Conservation (phyloP, 2,329 filamentous ascomycete genomes). For the Berkeleyomyces basicola region DNA sequence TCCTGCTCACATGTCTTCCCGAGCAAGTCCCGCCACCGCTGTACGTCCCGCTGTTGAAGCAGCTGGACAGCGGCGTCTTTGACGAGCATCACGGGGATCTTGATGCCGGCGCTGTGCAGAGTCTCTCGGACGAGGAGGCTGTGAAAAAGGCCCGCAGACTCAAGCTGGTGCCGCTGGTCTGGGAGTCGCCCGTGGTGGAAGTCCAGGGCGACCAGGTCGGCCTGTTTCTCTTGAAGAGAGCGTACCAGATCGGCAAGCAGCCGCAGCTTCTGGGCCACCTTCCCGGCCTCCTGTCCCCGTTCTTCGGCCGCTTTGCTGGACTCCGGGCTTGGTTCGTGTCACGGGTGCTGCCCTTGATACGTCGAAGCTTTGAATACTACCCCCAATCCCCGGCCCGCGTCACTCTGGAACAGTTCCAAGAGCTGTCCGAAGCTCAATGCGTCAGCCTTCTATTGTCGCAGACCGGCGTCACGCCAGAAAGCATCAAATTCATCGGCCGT, state of each 20-base stretch:
- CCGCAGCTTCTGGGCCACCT: slow-evolving; percentile 56
- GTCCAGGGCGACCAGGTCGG: slow-evolving; percentile 38
- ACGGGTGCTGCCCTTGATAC: slow-evolving; percentile 48
- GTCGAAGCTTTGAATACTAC: slow-evolving; percentile 56
- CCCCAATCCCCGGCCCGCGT: slow-evolving; percentile 30
- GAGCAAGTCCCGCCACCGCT: slow-evolving; percentile 47
- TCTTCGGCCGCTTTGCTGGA: slow-evolving; percentile 42
- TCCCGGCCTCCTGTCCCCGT: slow-evolving; percentile 50
- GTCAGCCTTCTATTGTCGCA: slow-evolving; percentile 45
- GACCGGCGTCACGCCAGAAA: slow-evolving; percentile 28
- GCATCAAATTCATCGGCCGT: slow-evolving; percentile 33
- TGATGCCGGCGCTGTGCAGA: slow-evolving; percentile 38
- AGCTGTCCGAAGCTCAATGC: slow-evolving; percentile 40
- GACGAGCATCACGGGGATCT: slow-evolving; percentile 25
- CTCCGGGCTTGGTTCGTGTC: slow-evolving; percentile 54
- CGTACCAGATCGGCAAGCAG: slow-evolving; percentile 52
- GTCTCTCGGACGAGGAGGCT: slow-evolving; percentile 46
- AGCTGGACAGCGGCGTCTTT: slow-evolving; percentile 34
- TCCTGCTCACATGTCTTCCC: slow-evolving; percentile 62
- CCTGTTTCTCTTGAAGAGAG: slow-evolving; percentile 50
- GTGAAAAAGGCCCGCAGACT: slow-evolving; percentile 47
- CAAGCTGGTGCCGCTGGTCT: slow-evolving; percentile 40
- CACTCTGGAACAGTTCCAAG: slow-evolving; percentile 47
- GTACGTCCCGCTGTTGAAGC: slow-evolving; percentile 45
- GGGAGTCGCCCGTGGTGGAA: slow-evolving; percentile 30